These are phyloP conservation scores for Leccinum imitatum DNA, from an alignment of 768 basidiomycete species.

Conservation along the genomic window DNA sequence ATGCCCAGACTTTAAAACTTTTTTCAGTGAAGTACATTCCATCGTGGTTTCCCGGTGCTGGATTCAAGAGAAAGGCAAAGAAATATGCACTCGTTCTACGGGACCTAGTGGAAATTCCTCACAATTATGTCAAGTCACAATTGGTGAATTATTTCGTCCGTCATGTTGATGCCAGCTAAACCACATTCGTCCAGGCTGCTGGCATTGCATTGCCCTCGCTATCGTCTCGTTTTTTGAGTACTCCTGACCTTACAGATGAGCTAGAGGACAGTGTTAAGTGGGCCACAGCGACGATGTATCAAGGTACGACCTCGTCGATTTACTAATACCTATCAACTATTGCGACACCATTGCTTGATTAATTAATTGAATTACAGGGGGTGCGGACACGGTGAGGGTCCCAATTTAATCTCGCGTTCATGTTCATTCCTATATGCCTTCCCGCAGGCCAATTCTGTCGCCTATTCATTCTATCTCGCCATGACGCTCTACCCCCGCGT, in stretches of 20 bases:
- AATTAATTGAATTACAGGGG: constrained; percentile 11
- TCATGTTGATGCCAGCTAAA: background rate
- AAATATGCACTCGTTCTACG: constrained; percentile 9
- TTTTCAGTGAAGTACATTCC: constrained; percentile 27
- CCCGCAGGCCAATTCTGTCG: constrained; percentile 13
- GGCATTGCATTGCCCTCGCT: constrained; percentile 18
- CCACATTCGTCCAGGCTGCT: constrained; percentile 5
- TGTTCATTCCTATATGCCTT: background rate
- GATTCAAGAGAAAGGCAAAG: constrained; percentile 17
- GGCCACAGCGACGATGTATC: constrained; percentile 12
- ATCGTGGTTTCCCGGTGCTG: constrained; percentile 22
- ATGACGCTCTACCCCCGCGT: constrained; percentile 30
- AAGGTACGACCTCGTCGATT: constrained; percentile 6
- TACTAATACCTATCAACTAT: background rate
- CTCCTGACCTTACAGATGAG: constrained; percentile 11
- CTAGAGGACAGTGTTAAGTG: constrained; percentile 20
- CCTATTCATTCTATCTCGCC: constrained; percentile 23
- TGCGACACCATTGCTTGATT: background rate
- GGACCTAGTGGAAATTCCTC: constrained; percentile 12
- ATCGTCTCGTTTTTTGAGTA: constrained; percentile 11
- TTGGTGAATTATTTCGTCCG: constrained; percentile 8
- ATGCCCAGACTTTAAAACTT: background rate
- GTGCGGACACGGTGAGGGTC: constrained; percentile 21
- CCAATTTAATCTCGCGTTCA: background rate
- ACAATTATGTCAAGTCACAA: constrained; percentile 14